These are phyloP conservation scores for Daldinia eschscholtzii DNA, from an alignment of 2,329 filamentous ascomycete genomes.

Conservation along the genomic window DNA sequence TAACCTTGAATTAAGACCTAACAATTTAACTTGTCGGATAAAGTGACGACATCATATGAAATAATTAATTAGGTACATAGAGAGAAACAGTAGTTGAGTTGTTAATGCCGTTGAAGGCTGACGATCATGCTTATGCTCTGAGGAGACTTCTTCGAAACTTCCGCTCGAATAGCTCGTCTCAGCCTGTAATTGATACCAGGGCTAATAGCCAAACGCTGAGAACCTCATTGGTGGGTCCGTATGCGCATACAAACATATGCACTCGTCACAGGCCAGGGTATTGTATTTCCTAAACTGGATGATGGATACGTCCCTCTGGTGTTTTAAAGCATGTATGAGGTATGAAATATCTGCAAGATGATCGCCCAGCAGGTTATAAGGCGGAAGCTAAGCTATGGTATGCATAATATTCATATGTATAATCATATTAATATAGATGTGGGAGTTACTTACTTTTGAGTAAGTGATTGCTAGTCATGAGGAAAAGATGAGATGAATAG, in stretches of 20 bases:
- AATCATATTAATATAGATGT: background rate
- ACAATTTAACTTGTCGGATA: slow-evolving; percentile 9
- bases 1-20: background rate
- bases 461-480: background rate
- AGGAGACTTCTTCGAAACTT: slow-evolving; percentile 40
- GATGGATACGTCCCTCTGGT: slow-evolving; percentile 32
- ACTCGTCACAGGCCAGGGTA: slow-evolving; percentile 28
- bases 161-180: slow-evolving; percentile 42
- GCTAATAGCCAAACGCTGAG: slow-evolving; percentile 36
- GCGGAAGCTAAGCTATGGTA: slow-evolving; percentile 26
- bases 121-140: slow-evolving; percentile 16
- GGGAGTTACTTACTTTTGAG: background rate
- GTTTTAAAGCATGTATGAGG: slow-evolving; percentile 28
- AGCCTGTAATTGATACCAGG: slow-evolving; percentile 35
- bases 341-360: slow-evolving; percentile 33
- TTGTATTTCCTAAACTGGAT: slow-evolving; percentile 37
- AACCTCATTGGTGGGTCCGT: slow-evolving; percentile 20
- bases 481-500: background rate
- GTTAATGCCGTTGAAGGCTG: slow-evolving; percentile 23
- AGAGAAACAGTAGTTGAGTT: background rate
- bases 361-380: slow-evolving; percentile 21
- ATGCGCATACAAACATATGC: slow-evolving; percentile 1
- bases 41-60: background rate
- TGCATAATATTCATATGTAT: slow-evolving; percentile 16
- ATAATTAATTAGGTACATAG: background rate